Base-by-base conservation (phyloP, 176 grass and related monocot species). In the Miscanthus lutarioriparius region DNA sequence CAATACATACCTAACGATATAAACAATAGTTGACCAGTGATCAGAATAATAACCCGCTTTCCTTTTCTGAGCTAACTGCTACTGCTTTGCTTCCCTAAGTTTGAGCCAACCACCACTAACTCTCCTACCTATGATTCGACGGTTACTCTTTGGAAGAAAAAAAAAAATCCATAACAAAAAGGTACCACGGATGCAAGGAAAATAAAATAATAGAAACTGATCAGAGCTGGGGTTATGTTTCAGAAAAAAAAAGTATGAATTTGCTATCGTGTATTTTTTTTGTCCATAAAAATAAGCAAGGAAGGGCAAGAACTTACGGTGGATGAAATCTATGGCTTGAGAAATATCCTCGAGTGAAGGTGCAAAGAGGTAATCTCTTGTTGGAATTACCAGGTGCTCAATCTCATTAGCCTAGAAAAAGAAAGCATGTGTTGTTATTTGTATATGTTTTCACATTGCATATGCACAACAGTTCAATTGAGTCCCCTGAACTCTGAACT, bases 281-380 rank as follows among this genome's bases (percentile, higher is more conserved):
- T 19, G 4, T 41, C 4, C 4, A 12, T 53, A 33, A 13, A 76
- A 58, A 58, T 32, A 75, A 76, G 23, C 72, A 56, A 81, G 25
- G 33, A 23, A 33, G 19, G 25, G 19, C 16, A 14, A 65, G 41
- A 85, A 81, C 93, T 91, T 94, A 99, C 93, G 28, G 72, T 99
- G 90, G 72, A 99, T 96, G 83, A 99, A 96, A 78, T 96, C 88
- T 22, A 96, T 92, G 78, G 97, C 97, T 89, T 40, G 85, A 86
- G 86, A 83, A 75, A 96, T 99, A 86, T 99, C 90, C 66, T 87
- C 86, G 8, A 89, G 44, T 10, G 91, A 92, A 43, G 93, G 97
- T 53, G 97, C 97, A 66, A 96, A 99, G 45, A 94, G 79, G 68
- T 99, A 99, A 80, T 99, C 97, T 86, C 93, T 90, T 69, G 97